Evolutionary conservation across 2,329 filamentous ascomycete genomes (phyloP), one percentile per base, ranked within the genome.

Genomic region (Phaeoacremonium minimum): DNA sequence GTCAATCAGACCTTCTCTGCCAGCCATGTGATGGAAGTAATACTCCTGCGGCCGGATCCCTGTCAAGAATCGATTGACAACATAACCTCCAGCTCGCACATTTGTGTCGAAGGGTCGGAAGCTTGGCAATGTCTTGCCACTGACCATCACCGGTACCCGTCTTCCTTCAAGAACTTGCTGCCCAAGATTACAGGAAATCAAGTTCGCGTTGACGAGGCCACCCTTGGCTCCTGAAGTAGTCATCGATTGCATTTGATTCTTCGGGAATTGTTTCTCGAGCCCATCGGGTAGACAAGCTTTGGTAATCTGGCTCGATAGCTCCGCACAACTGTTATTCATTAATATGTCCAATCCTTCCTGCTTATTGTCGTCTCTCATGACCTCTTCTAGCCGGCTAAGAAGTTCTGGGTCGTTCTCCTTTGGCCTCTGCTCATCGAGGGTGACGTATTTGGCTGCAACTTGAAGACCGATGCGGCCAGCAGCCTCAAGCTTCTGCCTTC

Each of bases 11-110:
- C 93, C 93, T 73, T 98, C 94, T 66, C 93, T 81, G 51, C 94
- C 94, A 55, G 91, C 93, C 94, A 98, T 98, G 62, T 94, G 89
- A 76, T 98, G 93, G 71, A 98, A 98, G 61, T 91, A 98, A 61
- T 96, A 98, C 59, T 98, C 94, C 55, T 98, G 93, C 5, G 93
- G 93, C 37, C 91, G 82, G 43, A 98, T 93, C 42, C 93, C 93
- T 16, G 94, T 98, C 72, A 98, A 85, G 77, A 98, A 98, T 58
- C 93, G 88, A 55, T 94, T 88, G 33, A 87, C 85, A 46, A 98
- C 87, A 63, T 95, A 98, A 14, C 93, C 93, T 52, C 90, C 90
- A 35, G 93, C 93, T 49, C 89, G 77, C 6, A 95, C 77, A 47
- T 89, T 80, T 1, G 90, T 91, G 50, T 98, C 93, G 52, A 85